A percentile compares a stretch with the other conserved stretches of the same genome.
These are phyloP conservation scores for Decorospora gaudefroyi DNA, from an alignment of 2,329 filamentous ascomycete genomes.

Conservation along the genomic window DNA sequence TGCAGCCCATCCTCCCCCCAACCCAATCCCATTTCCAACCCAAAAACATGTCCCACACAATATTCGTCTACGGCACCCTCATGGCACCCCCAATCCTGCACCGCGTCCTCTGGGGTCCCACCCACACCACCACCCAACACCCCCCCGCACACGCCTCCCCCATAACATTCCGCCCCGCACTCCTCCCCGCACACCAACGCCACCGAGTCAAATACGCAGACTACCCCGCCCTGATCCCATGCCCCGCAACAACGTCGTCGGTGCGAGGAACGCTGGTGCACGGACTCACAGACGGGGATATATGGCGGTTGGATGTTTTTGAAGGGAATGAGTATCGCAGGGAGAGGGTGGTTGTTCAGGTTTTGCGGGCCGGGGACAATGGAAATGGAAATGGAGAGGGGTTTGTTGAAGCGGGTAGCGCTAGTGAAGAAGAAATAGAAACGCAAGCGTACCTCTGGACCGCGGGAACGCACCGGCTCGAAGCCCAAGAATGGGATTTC, in stretches of 20 bases:
- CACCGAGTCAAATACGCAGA: conserved; percentile 70
- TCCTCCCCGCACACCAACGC: conserved; percentile 75
- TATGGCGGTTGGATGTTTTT: conserved; percentile 76
- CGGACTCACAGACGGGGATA: conserved; percentile 76
- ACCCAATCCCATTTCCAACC: not conserved
- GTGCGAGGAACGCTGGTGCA: conserved; percentile 77
- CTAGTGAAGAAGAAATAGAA: conserved; percentile 47
- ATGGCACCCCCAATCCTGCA: conserved; percentile 90
- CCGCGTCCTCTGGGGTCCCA: conserved; percentile 81
- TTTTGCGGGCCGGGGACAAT: conserved; percentile 39
- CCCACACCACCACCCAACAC: conserved; percentile 54
- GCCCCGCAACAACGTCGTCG: conserved; percentile 24
- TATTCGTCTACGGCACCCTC: conserved; percentile 71
- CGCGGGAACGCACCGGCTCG: conserved; percentile 57
- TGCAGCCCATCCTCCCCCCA: no score
- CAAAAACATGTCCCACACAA: conserved; percentile 50
- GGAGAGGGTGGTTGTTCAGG: conserved; percentile 52
- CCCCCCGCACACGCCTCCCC: conserved; percentile 55
- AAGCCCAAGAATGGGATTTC: conserved; percentile 84
- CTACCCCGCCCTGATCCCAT: conserved; percentile 75
- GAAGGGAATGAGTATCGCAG: conserved; percentile 77
- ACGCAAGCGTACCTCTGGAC: conserved; percentile 60
- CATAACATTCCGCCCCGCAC: conserved; percentile 71
- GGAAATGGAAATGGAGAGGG: conserved; percentile 13
- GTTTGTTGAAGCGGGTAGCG: conserved; percentile 32